These are phyloP conservation scores for Pseudozyma thailandica DNA, from an alignment of 1,284 basidiomycete species.

Conservation along the genomic window DNA sequence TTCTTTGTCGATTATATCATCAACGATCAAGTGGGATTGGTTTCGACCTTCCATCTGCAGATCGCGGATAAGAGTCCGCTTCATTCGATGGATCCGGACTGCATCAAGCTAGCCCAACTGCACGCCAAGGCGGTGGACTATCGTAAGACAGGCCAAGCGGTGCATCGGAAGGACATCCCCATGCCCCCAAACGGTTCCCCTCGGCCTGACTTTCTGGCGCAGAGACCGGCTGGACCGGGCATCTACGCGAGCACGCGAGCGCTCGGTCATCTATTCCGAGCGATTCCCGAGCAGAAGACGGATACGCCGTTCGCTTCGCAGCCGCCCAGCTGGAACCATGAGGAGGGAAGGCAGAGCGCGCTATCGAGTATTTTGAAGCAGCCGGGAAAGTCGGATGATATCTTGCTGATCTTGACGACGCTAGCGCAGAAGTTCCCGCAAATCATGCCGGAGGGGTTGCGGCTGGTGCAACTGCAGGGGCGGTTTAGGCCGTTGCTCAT, in stretches of 20 bases:
- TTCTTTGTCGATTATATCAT: conserved; percentile 76
- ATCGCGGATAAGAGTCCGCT: conserved; percentile 76
- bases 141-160: conserved; percentile 47
- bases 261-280: conserved; percentile 26
- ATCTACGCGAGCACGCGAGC: conserved; percentile 27
- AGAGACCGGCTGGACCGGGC: conserved; percentile 12
- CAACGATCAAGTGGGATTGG: conserved; percentile 75
- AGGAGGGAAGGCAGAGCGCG: conserved; percentile 11
- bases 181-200: conserved; percentile 13
- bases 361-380: conserved; percentile 21
- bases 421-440: conserved; percentile 16
- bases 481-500: conserved; percentile 20
- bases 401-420: conserved; percentile 14
- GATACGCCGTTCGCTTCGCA: conserved; percentile 23
- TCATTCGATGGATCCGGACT: conserved; percentile 74
- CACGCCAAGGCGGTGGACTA: conserved; percentile 75
- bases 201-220: conserved; percentile 28
- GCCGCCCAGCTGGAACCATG: conserved; percentile 7
- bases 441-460: conserved; percentile 13
- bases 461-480: conserved; percentile 17
- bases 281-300: conserved; percentile 27
- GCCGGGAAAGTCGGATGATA: conserved; percentile 18
- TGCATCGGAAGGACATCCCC: conserved; percentile 31
- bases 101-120: conserved; percentile 74
- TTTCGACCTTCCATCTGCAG: conserved; percentile 73